Evolutionary conservation across 305 asterid species (phyloP).

Genomic region (Rubia occidens): DNA sequence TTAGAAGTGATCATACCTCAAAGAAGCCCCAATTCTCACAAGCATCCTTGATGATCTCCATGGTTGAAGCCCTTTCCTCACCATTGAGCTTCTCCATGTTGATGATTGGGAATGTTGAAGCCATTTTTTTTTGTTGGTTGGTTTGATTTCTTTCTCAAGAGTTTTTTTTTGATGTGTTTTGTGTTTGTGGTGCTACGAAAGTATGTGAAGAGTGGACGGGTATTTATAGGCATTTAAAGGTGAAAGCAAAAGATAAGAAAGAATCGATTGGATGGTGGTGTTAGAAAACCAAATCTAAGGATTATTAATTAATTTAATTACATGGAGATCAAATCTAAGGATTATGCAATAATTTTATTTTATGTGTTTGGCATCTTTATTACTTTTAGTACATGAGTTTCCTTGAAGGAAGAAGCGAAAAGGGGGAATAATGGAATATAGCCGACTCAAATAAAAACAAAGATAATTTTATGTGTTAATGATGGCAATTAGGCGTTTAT

Average conservation of each 20-base stretch:
- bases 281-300: constrained; percentile 5
- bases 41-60: constrained; percentile 72
- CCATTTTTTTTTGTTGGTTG: constrained; percentile 23
- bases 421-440: neutral
- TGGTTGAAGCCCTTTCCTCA: constrained; percentile 54
- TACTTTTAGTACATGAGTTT: neutral
- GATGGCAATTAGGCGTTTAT: neutral
- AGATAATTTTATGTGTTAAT: neutral
- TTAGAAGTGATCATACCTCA: constrained; percentile 42
- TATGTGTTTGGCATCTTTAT: too few species aligned
- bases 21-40: constrained; percentile 98
- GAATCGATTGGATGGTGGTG: neutral
- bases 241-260: constrained; percentile 5
- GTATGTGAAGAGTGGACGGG: constrained; percentile 13
- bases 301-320: neutral
- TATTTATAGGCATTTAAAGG: constrained; percentile 39
- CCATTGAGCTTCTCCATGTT: constrained; percentile 73
- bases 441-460: neutral
- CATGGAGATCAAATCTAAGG: neutral
- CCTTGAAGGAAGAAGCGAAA: neutral
- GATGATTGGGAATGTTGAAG: constrained; percentile 56
- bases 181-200: neutral
- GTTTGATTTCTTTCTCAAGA: constrained; percentile 10
- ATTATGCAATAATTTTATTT: neutral
- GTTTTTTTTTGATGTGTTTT: neutral